phyloP scores from a whole-genome alignment of 2,329 filamentous ascomycete species.

The Fusarium xylarioides region DNA sequence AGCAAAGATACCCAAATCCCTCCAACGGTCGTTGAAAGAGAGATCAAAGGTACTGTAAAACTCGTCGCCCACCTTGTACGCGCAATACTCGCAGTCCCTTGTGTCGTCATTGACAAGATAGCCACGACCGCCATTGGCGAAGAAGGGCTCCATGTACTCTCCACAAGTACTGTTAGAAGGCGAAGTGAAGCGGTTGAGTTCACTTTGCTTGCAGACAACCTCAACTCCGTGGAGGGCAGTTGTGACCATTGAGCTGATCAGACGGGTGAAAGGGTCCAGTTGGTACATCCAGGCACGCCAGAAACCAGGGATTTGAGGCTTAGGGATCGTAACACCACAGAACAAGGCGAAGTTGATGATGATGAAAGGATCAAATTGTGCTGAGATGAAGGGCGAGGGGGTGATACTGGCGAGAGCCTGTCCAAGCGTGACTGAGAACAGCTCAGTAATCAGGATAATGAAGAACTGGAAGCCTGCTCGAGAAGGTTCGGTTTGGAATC shows the following conservation, averaged over 20 bases:
- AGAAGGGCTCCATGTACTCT: conserved; percentile 41
- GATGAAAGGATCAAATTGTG: conserved; percentile 82
- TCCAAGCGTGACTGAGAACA: conserved; percentile 83
- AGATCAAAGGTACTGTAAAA: conserved; percentile 77
- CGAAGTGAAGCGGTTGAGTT: conserved; percentile 70
- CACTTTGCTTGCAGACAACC: conserved; percentile 61
- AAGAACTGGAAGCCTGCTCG: conserved; percentile 89
- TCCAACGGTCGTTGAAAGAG: conserved; percentile 75
- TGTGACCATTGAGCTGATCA: conserved; percentile 71
- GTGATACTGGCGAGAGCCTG: conserved; percentile 82
- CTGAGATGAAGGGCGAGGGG: conserved; percentile 79
- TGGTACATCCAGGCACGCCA: conserved; percentile 81
- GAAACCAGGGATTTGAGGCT: conserved; percentile 76
- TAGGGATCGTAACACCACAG: conserved; percentile 86
- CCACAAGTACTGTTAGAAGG: conserved; percentile 56
- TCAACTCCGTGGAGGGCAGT: conserved; percentile 66
- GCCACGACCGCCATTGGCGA: conserved; percentile 67
- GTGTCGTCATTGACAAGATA: conserved; percentile 76
- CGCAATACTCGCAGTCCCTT: conserved; percentile 79
- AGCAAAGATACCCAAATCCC: conserved; percentile 80
- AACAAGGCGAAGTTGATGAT: conserved; percentile 86
- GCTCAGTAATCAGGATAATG: conserved; percentile 82
- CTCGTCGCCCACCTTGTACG: conserved; percentile 78
- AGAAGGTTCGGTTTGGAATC: conserved; percentile 68
- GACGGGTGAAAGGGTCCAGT: conserved; percentile 70